Conservation (phyloP, 768 basidiomycete genomes). For the Nidularia pulvinata region DNA sequence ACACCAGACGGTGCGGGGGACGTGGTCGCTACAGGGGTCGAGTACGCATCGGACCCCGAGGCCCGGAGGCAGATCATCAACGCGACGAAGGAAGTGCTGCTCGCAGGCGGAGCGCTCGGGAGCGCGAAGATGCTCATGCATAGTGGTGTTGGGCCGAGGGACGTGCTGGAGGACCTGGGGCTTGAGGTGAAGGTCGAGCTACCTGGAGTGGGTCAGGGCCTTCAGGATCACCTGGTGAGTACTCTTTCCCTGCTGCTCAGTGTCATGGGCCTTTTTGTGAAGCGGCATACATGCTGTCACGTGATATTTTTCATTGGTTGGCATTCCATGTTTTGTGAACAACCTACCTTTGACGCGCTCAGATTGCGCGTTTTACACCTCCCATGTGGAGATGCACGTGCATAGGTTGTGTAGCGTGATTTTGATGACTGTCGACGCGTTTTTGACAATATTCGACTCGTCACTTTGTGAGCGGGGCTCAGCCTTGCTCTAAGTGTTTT, state of each 20-base stretch:
- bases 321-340: too few relatives aligned
- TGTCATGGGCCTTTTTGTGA: background rate
- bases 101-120: slow-evolving; percentile 47
- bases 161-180: slow-evolving; percentile 40
- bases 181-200: slow-evolving; percentile 37
- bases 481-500: too few relatives aligned
- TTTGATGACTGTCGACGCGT: too few relatives aligned
- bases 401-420: too few relatives aligned
- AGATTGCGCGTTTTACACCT: too few relatives aligned
- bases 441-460: too few relatives aligned
- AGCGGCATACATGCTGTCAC: background rate
- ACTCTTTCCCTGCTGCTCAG: background rate
- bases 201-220: slow-evolving; percentile 54
- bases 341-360: too few relatives aligned
- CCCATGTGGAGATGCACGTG: too few relatives aligned
- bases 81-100: slow-evolving; percentile 62
- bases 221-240: slow-evolving; percentile 52
- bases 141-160: slow-evolving; percentile 54
- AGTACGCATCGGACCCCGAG: slow-evolving; percentile 37
- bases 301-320: too few relatives aligned
- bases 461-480: too few relatives aligned
- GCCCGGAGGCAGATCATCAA: slow-evolving; percentile 36
- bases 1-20: slow-evolving; percentile 31
- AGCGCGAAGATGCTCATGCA: slow-evolving; percentile 48
- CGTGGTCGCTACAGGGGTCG: slow-evolving; percentile 24